A percentile compares a stretch with the other conserved stretches of the same genome.
Evolutionary conservation across 108 stramenopile species (phyloP).

Genomic region (Cylindrotheca closterium): DNA sequence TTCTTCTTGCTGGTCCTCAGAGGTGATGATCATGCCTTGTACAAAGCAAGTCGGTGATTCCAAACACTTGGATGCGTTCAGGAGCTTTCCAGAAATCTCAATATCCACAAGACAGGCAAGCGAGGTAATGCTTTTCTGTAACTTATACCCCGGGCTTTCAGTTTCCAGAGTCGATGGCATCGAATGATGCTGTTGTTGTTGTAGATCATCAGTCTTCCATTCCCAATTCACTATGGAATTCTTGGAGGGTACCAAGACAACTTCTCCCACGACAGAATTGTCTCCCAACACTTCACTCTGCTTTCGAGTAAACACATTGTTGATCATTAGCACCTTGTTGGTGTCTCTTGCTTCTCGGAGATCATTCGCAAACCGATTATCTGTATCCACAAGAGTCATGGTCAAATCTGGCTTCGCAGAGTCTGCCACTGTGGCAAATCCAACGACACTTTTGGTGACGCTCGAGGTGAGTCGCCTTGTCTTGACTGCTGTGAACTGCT

Average conservation of each 20-base stretch:
- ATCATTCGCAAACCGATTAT: conserved; percentile 5
- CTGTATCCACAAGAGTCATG: conserved; percentile 28
- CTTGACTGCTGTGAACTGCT: not conserved
- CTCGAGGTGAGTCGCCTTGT: not conserved
- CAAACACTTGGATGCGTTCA: not conserved
- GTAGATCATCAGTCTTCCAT: too few relatives aligned
- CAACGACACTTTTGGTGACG: not conserved
- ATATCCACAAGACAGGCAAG: not conserved
- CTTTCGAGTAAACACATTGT: conserved; percentile 14
- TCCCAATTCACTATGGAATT: too few relatives aligned
- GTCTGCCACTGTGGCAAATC: conserved; percentile 20
- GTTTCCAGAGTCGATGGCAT: too few relatives aligned
- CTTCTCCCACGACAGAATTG: conserved; percentile 3
- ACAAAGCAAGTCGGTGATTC: not conserved
- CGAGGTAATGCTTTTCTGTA: too few relatives aligned
- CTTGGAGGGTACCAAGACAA: conserved; percentile 17
- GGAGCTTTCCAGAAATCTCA: not conserved
- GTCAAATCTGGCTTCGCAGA: not conserved
- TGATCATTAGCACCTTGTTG: conserved; percentile 11
- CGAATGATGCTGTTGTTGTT: too few relatives aligned
- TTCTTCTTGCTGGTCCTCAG: too few relatives aligned
- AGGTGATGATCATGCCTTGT: not conserved
- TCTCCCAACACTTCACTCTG: conserved; percentile 18
- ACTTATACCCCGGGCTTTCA: too few relatives aligned
- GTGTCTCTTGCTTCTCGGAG: conserved; percentile 2